phyloP scores from a whole-genome alignment of 176 grass and related monocot species.

The Ampelocalamus luodianensis region DNA sequence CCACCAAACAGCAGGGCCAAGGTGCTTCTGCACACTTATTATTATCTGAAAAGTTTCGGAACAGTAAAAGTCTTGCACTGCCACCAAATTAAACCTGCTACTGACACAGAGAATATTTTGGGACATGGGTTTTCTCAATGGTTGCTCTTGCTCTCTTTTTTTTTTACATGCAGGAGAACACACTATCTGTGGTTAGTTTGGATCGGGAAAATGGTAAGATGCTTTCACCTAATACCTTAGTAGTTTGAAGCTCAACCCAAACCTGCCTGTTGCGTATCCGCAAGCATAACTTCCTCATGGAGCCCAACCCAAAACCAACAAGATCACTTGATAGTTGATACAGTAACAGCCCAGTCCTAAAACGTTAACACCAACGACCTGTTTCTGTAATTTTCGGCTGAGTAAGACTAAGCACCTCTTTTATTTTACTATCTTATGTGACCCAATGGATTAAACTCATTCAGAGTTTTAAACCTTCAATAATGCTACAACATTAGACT shows the following conservation, averaged over 20 bases:
- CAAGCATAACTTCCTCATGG: conserved; percentile 21
- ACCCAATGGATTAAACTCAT: not conserved
- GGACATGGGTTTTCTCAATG: conserved; percentile 37
- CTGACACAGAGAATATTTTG: conserved; percentile 29
- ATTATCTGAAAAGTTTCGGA: conserved; percentile 32
- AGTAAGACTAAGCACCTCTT: not conserved
- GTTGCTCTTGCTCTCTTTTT: not conserved
- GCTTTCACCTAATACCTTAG: conserved; percentile 9
- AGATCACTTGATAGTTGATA: not conserved
- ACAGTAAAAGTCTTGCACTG: conserved; percentile 9
- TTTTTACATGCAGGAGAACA: conserved; percentile 61
- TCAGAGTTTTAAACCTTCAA: not conserved
- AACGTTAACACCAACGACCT: not conserved
- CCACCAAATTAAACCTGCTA: conserved; percentile 19
- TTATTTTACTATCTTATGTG: conserved; percentile 13
- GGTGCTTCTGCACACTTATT: conserved; percentile 51
- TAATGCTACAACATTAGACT: not conserved
- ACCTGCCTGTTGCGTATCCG: not conserved
- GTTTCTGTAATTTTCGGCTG: conserved; percentile 1
- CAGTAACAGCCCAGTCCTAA: conserved; percentile 1
- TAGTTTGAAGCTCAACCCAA: conserved; percentile 25
- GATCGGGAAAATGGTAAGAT: conserved; percentile 74
- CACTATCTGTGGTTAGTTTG: conserved; percentile 43
- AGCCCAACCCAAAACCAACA: conserved; percentile 15
- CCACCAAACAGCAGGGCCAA: conserved; percentile 49